Evolutionary conservation across 352 stramenopile genomes (phyloP), one percentile per base, ranked within the genome.

Genomic region (Globisporangium viniferum): DNA sequence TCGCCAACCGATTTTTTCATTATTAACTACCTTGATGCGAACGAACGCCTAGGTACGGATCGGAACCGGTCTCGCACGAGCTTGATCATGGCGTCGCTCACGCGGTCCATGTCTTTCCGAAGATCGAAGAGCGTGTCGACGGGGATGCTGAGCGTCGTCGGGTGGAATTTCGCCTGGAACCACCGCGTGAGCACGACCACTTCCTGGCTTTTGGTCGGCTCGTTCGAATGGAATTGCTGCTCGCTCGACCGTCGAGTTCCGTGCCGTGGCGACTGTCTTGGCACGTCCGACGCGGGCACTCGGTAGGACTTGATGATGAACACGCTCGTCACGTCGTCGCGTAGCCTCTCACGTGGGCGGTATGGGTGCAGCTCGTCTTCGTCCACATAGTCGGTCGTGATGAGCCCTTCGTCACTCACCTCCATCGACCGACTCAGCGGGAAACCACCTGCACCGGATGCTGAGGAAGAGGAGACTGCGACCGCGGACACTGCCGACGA

Each of bases 151-250:
- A 20, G 15, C 10, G 22, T 14, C 35, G 35, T 14, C 35, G 35
- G 36, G 4, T 62, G 75, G 20, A 85, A 66, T 24, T 62, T 73
- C 29, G 62, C 73, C 15, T 77, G 67, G 8, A 69, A 73, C 77
- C 77, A 85, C 20, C 68, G 54, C 10, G 70, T 79, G n/a, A 85
- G 59, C n/a, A 85, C 77, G 12, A 85, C 64, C 15, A 69, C 57
- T 10, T 55, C 44, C 31, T 66, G 51, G 35, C 8, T 12, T 41
- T 41, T 41, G 1, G 35, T 14, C 35, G 35, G 14, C 35, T 41
- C 35, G 35, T 41, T 9, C 8, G 4, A 9, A 10, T 4, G 35
- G 9, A 15, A 7, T 4, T 64, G 35, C 44, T 12, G 9, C 27
- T n/a, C 9, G 8, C 35, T 14, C 10, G 35, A 41, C 35, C 8